Percentiles rank a stretch among this genome's conserved stretches.
These are phyloP conservation scores for Globisporangium sylvaticum DNA, from an alignment of 352 stramenopile species.

Conservation along the genomic window DNA sequence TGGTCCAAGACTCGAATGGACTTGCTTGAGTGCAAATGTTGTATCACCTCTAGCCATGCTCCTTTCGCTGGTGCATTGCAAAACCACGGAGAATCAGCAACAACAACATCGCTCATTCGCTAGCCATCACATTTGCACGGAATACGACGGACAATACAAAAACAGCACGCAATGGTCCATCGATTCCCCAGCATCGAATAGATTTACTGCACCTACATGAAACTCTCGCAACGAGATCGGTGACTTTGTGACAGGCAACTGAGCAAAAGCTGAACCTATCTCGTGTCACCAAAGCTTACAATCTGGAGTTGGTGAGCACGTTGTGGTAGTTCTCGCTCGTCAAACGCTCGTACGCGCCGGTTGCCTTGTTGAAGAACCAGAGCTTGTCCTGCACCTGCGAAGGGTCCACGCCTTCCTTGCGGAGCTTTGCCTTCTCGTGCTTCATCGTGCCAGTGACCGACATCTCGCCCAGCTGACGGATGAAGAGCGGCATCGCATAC, in stretches of 20 bases:
- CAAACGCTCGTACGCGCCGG: constrained; percentile 47
- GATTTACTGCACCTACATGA: neutral
- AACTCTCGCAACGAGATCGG: neutral
- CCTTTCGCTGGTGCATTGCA: neutral
- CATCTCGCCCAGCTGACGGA: constrained; percentile 70
- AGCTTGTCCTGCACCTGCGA: constrained; percentile 47
- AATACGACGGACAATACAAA: neutral
- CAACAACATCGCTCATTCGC: neutral
- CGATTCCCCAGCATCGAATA: neutral
- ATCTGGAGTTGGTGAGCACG: constrained; percentile 46
- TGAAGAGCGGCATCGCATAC: constrained; percentile 84
- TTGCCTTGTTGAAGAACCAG: constrained; percentile 53
- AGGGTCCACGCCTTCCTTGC: constrained; percentile 77
- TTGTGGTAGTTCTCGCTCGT: constrained; percentile 56
- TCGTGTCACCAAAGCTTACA: constrained; percentile 22
- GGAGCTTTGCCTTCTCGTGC: constrained; percentile 88
- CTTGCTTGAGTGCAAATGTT: too few relatives aligned
- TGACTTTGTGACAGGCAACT: neutral
- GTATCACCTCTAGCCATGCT: too few relatives aligned
- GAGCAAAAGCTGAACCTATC: neutral
- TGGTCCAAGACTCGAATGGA: too few relatives aligned
- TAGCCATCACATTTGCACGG: neutral
- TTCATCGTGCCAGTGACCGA: constrained; percentile 90
- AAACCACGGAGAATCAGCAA: neutral
- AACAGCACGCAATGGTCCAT: neutral